A percentile compares a stretch with the other conserved stretches of the same genome.
These are phyloP conservation scores for Primulina tabacum DNA, from an alignment of 257 asterid species.

Conservation along the genomic window DNA sequence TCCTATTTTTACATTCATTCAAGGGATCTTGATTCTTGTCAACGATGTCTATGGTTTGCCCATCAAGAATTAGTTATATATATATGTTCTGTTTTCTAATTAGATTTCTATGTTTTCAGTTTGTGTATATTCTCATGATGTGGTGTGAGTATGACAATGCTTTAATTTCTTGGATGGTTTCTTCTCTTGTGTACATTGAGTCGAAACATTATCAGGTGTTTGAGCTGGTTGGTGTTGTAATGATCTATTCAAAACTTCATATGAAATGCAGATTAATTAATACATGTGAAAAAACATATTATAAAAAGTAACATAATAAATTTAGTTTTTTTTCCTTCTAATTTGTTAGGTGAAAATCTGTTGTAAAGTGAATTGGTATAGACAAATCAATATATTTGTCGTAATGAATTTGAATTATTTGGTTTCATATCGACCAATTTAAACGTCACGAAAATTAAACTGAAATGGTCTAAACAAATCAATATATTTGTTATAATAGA, in stretches of 20 bases:
- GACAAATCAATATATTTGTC: no score
- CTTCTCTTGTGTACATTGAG: neutral
- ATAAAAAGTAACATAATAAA: no score
- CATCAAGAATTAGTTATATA: conserved; percentile 1
- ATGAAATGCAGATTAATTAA: neutral
- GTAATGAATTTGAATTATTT: no score
- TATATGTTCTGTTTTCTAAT: neutral
- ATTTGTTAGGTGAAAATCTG: no score
- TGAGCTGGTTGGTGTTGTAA: neutral
- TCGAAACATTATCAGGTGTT: neutral
- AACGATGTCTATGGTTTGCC: neutral
- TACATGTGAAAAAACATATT: no score
- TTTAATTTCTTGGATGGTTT: neutral
- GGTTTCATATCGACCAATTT: no score
- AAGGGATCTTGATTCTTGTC: conserved; percentile 15
- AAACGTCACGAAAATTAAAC: no score
- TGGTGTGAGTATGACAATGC: neutral
- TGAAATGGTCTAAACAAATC: no score
- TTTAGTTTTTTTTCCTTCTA: no score
- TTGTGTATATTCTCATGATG: neutral
- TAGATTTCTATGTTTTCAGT: neutral
- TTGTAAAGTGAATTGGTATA: no score
- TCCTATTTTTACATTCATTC: conserved; percentile 16
- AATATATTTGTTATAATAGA: no score
- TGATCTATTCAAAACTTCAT: neutral